Percentiles rank a stretch among this genome's conserved stretches.
Evolutionary conservation across 2,329 filamentous ascomycete genomes (phyloP).

Genomic region (Xylaria sp.): DNA sequence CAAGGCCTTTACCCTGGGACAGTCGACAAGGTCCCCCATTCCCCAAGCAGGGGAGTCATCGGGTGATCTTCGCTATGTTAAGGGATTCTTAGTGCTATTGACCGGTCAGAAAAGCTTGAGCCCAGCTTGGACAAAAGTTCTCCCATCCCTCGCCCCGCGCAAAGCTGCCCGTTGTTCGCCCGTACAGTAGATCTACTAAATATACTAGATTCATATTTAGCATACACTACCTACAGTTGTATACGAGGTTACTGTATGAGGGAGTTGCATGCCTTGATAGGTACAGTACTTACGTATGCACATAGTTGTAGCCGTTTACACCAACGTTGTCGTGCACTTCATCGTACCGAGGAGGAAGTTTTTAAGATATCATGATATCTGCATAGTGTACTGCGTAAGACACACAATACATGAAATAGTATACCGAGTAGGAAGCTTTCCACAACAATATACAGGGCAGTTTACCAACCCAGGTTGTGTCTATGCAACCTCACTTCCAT

Average conservation of each 20-base stretch:
- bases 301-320: not conserved
- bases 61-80: constrained; percentile 34
- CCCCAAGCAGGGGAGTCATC: constrained; percentile 25
- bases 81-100: constrained; percentile 11
- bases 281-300: not conserved
- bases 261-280: not conserved
- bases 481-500: not conserved
- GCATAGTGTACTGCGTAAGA: not conserved
- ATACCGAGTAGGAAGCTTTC: not conserved
- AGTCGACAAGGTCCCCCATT: constrained; percentile 14
- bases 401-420: not conserved
- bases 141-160: constrained; percentile 30
- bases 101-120: constrained; percentile 23
- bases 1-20: not conserved
- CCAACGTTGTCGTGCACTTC: not conserved
- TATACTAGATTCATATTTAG: not conserved
- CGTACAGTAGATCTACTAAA: not conserved
- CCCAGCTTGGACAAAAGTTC: constrained; percentile 23
- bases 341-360: not conserved
- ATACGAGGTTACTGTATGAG: too few species aligned
- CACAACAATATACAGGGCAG: not conserved
- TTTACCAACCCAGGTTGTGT: not conserved
- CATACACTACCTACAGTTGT: not conserved
- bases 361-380: not conserved
- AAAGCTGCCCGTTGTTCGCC: constrained; percentile 6